Base-by-base conservation (phyloP, 768 basidiomycete genomes). In the Mycena leptocephala region DNA sequence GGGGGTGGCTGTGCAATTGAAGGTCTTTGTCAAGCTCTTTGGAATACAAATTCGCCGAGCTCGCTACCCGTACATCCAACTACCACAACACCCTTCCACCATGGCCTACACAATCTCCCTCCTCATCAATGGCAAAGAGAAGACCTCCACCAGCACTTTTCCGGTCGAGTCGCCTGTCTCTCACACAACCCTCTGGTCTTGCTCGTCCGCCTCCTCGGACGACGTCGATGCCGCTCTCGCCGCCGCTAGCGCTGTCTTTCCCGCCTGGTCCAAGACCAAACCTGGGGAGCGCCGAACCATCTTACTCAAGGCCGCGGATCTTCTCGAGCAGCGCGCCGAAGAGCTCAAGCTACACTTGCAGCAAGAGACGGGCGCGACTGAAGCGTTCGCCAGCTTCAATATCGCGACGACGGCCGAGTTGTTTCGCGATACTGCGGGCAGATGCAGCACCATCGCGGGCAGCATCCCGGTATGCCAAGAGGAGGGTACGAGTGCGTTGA, bases 271-370 rank as follows among this genome's bases (percentile, higher is more conserved):
- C 46, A 65, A 70, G 46, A 78, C 71, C 62, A 78, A 75, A 48
- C 77, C 77, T 28, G 55, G 62, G 3, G 39, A 39, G 1, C 77
- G 77, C 7, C 77, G 77, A 3, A 75, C 39, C 24, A 75, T 78
- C 56, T 56, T 78, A 2, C 74, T 78, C 67, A 78, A 78, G 67
- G 77, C 68, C n/a, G 77, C 77, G 5, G 77, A 78, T 28, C 77
- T 78, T 2, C 67, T 78, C 26, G 71, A 76, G 11, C 10, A 58
- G 37, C 70, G 62, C 37, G 66, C 62, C 11, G 64, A 48, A 1
- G 71, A 70, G 53, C 48, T 76, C 39, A 72, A 56, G 67, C 53
- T 33, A 0, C 33, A 55, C 32, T 76, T 78, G 73, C 33, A 48
- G 28, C 33, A 75, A 20, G 77, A 78, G 71, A 78, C 71, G 18